These are phyloP conservation scores for Lentinula boryana DNA, from an alignment of 768 basidiomycete species.

Conservation along the genomic window DNA sequence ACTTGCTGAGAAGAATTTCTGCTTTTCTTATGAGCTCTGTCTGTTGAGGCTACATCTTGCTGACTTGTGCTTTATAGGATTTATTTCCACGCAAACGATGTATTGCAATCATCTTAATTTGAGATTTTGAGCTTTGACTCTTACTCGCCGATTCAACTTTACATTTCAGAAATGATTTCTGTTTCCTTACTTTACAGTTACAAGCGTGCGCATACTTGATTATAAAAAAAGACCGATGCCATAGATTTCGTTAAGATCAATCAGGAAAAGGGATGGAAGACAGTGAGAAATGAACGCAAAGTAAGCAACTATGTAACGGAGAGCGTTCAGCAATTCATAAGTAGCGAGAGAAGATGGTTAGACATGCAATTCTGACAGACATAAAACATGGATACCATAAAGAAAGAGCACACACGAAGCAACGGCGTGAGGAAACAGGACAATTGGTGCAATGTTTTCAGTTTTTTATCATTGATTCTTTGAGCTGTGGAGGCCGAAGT, in stretches of 20 bases:
- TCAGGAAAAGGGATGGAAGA: neutral
- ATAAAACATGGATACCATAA: neutral
- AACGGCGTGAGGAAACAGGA: neutral
- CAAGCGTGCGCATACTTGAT: neutral
- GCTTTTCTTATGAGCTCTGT: too few relatives aligned
- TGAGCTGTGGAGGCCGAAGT: neutral
- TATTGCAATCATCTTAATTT: too few relatives aligned
- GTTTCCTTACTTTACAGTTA: conserved; percentile 4
- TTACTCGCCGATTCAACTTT: neutral
- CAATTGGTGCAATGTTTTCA: neutral
- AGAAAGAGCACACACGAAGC: neutral
- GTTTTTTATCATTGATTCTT: conserved; percentile 5
- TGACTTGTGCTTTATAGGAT: too few relatives aligned
- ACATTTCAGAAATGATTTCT: neutral
- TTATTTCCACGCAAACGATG: too few relatives aligned
- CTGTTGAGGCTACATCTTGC: too few relatives aligned
- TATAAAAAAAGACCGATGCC: neutral
- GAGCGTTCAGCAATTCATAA: neutral
- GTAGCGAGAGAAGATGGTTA: neutral
- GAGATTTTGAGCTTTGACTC: too few relatives aligned
- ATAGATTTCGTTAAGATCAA: conserved; percentile 6
- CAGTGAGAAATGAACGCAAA: neutral
- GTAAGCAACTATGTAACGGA: neutral
- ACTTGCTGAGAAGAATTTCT: conserved; percentile 56
- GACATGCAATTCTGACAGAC: neutral